phyloP scores from a whole-genome alignment of 306 rosid species.

The Acacia confusa region DNA sequence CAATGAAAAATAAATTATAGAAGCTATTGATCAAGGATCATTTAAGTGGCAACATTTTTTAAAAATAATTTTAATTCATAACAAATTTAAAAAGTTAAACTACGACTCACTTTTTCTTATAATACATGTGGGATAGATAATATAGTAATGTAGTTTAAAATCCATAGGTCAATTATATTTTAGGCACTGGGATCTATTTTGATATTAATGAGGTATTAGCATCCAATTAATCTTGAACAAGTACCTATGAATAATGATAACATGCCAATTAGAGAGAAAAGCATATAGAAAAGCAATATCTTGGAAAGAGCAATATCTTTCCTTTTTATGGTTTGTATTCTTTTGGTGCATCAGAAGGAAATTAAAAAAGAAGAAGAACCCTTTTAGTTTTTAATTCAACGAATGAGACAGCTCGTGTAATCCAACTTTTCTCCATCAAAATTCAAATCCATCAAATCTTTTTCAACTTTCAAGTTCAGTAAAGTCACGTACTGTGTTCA shows the following conservation, averaged over 20 bases:
- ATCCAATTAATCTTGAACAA: neutral
- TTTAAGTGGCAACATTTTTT: neutral
- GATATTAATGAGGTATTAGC: neutral
- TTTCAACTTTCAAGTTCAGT: slow-evolving; percentile 40
- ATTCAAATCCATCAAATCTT: neutral
- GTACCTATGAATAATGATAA: neutral
- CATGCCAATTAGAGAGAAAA: slow-evolving; percentile 30
- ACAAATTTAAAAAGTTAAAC: neutral
- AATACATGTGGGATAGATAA: neutral
- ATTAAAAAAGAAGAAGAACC: neutral
- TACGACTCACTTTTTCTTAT: no score
- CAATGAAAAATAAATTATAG: no score
- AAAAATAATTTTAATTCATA: no score
- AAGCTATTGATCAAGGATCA: no score
- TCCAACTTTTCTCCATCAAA: slow-evolving; percentile 33
- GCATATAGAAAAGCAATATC: neutral
- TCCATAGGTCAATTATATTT: no score
- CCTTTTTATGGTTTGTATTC: slow-evolving; percentile 37
- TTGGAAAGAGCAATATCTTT: neutral
- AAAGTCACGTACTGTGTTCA: slow-evolving; percentile 20
- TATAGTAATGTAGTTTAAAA: neutral
- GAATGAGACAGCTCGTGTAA: slow-evolving; percentile 40
- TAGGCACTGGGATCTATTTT: neutral
- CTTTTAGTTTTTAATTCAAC: slow-evolving; percentile 31
- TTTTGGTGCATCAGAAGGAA: slow-evolving; percentile 41